Evolutionary conservation across 192 early-diverging fungal genomes (phyloP), one percentile per base, ranked within the genome.

Genomic region (Backusella macrospora): DNA sequence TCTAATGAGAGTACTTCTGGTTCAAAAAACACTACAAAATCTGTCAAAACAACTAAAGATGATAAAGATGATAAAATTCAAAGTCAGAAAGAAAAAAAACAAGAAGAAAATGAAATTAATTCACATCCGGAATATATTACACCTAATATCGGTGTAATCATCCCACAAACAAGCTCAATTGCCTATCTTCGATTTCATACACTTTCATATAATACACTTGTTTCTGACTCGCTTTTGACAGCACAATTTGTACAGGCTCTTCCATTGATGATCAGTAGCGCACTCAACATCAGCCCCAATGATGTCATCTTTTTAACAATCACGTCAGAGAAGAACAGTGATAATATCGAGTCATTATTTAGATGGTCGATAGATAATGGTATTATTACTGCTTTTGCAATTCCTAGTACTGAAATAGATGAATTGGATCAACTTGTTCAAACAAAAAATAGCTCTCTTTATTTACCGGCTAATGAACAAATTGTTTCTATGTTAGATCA

Each of bases 251-350:
- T 78, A 23, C 73, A 74, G 21, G 69, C 62, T 1, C 26, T 81
- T 16, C 76, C 80, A 23, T 8, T 68, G 2, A 34, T 75, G 6
- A 63, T 81, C 7, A 62, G 73, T 16, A 63, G 52, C 8, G 65
- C 70, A 0, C 48, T 80, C 9, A 29, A 63, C 18, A 38, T 74
- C 40, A 44, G 40, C 4, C 48, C 75, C 1, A 59, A 73, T 29
- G 67, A 81, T 65, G 40, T 81, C 16, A 75, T 75, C 38, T 70
- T 81, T 10, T n/a, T 75, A 13, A 71, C 80, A 2, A 73, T 81
- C 10, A 47, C 70, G 7, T 67, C 69, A 44, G 65, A 64, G 5
- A 38, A 62, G 38, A 48, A 48, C 15, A 16, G 26, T 59, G 5
- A 59, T 26, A 26, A 59, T 12, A 26, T 59, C 52, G 26, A 59